A percentile compares a stretch with the other conserved stretches of the same genome.
phyloP scores from a whole-genome alignment of 345 rosid species.

The Bruguiera parviflora region DNA sequence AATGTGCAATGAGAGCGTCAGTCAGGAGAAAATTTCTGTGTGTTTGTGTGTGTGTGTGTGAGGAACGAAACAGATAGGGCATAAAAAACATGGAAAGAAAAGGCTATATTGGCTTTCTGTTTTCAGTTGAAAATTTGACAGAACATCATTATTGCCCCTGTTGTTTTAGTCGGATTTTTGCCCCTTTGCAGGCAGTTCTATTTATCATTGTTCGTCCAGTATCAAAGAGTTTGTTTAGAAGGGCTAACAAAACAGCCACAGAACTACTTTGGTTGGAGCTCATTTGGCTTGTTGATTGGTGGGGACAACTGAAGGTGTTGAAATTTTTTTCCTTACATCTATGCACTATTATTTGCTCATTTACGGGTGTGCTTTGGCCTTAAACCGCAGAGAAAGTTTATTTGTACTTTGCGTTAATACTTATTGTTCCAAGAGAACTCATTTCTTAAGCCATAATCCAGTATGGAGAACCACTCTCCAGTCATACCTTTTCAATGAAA shows the following conservation, averaged over 20 bases:
- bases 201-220: slow-evolving; percentile 69
- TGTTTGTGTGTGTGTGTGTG: too few species aligned
- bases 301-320: slow-evolving; percentile 84
- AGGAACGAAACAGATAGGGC: too few species aligned
- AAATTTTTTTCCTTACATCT: background rate
- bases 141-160: background rate
- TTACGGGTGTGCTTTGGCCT: background rate
- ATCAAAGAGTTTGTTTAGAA: slow-evolving; percentile 69
- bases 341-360: background rate
- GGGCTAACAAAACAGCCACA: slow-evolving; percentile 63
- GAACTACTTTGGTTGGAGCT: slow-evolving; percentile 91
- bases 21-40: too few species aligned
- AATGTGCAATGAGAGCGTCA: too few species aligned
- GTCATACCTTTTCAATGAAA: too few species aligned
- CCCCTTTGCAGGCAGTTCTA: slow-evolving; percentile 61
- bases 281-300: slow-evolving; percentile 95
- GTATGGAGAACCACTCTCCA: too few species aligned
- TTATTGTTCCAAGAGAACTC: too few species aligned
- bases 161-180: background rate
- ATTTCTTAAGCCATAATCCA: too few species aligned
- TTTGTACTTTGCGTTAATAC: too few species aligned
- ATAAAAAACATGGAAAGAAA: too few species aligned
- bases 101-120: background rate
- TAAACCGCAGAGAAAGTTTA: background rate
- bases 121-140: background rate